Base-by-base conservation (phyloP, 2,329 filamentous ascomycete species). In the Colletotrichum coccodes region DNA sequence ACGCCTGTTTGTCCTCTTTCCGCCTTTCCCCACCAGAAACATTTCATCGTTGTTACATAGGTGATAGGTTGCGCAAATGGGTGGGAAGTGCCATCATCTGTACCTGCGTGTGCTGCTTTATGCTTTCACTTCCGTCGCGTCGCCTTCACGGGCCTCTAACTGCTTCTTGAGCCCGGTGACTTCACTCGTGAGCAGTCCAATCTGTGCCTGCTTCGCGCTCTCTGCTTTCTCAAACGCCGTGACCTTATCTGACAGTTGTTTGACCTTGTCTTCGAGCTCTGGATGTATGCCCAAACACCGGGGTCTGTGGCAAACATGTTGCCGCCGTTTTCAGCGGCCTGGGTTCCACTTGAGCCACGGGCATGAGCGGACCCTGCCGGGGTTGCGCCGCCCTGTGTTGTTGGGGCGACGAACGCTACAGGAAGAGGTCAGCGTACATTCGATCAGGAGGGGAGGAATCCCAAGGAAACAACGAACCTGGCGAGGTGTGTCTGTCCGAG, bases 241-340 rank as follows among this genome's bases (percentile, higher is more conserved):
- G 44, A 76, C 75, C 60, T 79, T 77, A 21, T 86, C 84, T 42
- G 78, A 80, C 26, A 87, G 74, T 14, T 80, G 77, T 63, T 84
- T 83, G n/a, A 87, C 76, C 71, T 82, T 82, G 14, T 89, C 87
- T 75, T 95, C 92, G 57, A 95, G 82, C 85, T 86, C 64, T 93
- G 90, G 38, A 95, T 88, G 74, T 94, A 94, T 4, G 85, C 82
- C 91, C 91, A 94, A 9, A 95, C 82, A 47, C 89, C 90, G 71
- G 89, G 84, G 58, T 90, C 88, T 21, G 83, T 83, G 60, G 89
- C 83, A 77, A 94, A 91, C 69, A 94, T 84, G 73, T 93, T 94
- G 70, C 88, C 88, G 71, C 88, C 89, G 74, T 88, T 90, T 68
- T 87, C 88, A 18, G 82, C 82, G 23, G 86, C 84, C 75, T 91